Conservation (phyloP, 2,329 filamentous ascomycete species). For the Fusarium agapanthi region DNA sequence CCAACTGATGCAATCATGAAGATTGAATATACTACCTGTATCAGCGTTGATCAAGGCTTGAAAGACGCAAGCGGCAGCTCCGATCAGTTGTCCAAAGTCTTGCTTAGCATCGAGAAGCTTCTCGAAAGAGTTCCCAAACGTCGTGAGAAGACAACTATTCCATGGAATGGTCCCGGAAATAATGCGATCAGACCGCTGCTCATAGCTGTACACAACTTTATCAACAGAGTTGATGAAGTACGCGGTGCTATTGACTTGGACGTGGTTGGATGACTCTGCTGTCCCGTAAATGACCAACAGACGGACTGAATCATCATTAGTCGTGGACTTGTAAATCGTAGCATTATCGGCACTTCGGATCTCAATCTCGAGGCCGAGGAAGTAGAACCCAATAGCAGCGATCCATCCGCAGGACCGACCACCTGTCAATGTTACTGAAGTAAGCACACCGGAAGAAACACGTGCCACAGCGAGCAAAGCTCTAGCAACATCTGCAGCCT, state of each 20-base stretch:
- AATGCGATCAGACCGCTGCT: fast-evolving
- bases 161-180: fast-evolving
- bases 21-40: fast-evolving
- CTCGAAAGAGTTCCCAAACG: fast-evolving
- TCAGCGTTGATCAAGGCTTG: fast-evolving
- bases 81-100: fast-evolving
- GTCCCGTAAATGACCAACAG: fast-evolving
- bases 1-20: fast-evolving
- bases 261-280: fast-evolving
- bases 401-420: background rate
- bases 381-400: background rate
- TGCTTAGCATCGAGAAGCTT: fast-evolving
- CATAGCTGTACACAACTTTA: fast-evolving
- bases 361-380: background rate
- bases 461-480: fast-evolving
- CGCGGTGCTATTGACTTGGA: fast-evolving
- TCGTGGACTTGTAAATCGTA: fast-evolving
- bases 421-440: fast-evolving
- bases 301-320: fast-evolving
- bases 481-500: fast-evolving
- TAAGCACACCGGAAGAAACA: fast-evolving
- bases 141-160: fast-evolving
- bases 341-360: background rate
- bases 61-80: background rate
- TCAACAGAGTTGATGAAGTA: background rate